Evolutionary conservation across 2,329 filamentous ascomycete genomes (phyloP).

Genomic region (Didymella pomorum): DNA sequence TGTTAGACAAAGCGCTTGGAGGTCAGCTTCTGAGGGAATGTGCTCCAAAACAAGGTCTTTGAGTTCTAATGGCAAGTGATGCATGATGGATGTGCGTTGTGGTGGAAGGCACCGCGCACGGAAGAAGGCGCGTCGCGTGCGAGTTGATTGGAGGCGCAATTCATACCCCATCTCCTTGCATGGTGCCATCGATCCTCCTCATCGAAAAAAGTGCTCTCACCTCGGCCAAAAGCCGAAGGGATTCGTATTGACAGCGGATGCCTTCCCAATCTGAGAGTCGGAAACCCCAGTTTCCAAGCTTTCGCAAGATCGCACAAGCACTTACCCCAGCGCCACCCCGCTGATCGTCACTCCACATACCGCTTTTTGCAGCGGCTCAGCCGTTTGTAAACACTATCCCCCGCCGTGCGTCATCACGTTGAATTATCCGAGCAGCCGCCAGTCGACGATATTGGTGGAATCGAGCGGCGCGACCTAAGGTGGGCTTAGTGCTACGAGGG

Average conservation of each 20-base stretch:
- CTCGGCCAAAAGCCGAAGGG: constrained; percentile 20
- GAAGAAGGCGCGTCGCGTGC: too few species aligned
- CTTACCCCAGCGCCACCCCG: constrained; percentile 25
- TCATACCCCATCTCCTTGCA: not conserved
- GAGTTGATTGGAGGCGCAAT: too few species aligned
- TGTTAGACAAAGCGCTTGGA: too few species aligned
- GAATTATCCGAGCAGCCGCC: constrained; percentile 4
- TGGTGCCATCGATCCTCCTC: not conserved
- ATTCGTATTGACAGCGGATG: constrained; percentile 17
- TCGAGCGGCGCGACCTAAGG: not conserved
- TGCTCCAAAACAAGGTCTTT: too few species aligned
- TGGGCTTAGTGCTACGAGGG: constrained; percentile 18
- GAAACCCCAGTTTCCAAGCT: constrained; percentile 24
- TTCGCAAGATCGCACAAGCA: constrained; percentile 27
- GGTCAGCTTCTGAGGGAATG: too few species aligned
- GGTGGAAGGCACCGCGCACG: too few species aligned
- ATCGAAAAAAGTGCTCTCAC: not conserved
- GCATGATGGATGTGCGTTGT: too few species aligned
- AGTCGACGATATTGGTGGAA: constrained; percentile 22
- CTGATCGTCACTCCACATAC: constrained; percentile 24
- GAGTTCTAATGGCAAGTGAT: too few species aligned
- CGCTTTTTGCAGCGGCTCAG: constrained; percentile 23
- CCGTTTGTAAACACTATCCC: constrained; percentile 13
- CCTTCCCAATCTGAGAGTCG: constrained; percentile 24
- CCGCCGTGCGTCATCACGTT: constrained; percentile 20